Evolutionary conservation across 805 yeast species (phyloP).

Genomic region (Sporopachydermia lactativora): DNA sequence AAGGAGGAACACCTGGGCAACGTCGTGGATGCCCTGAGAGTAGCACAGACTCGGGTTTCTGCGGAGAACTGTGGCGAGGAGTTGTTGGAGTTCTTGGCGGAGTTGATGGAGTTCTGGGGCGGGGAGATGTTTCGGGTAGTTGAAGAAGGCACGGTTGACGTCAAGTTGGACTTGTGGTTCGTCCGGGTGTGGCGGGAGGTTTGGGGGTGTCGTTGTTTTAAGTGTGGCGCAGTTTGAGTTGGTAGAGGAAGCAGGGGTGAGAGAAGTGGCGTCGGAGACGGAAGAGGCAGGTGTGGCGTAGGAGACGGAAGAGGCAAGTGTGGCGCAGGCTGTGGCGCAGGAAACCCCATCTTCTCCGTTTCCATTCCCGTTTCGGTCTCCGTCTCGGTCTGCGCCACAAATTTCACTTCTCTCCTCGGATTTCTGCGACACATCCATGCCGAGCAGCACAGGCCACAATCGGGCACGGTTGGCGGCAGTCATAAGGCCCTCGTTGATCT

Average conservation of each 20-base stretch:
- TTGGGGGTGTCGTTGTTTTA: too few species aligned
- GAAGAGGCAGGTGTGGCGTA: background rate
- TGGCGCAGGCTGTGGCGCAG: constrained; percentile 12
- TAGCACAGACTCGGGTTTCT: constrained; percentile 51
- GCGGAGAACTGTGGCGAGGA: constrained; percentile 43
- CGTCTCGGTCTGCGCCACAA: too few species aligned
- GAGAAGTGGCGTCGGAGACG: constrained; percentile 13
- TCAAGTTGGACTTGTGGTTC: constrained; percentile 73
- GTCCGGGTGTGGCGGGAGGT: constrained; percentile 42
- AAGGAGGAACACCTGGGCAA: constrained; percentile 52
- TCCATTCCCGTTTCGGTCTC: too few species aligned
- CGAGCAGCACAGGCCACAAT: constrained; percentile 39
- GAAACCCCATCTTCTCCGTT: constrained; percentile 8
- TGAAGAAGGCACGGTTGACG: constrained; percentile 54
- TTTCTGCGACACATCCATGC: constrained; percentile 14
- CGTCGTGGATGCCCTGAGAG: constrained; percentile 90
- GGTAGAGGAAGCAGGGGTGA: constrained; percentile 11
- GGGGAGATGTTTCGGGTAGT: constrained; percentile 19
- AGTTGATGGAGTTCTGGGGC: constrained; percentile 21
- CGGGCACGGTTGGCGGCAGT: constrained; percentile 25
- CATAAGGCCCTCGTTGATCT: constrained; percentile 31
- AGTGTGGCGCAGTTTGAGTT: constrained; percentile 15
- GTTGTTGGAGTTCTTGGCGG: constrained; percentile 24
- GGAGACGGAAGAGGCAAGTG: constrained; percentile 14
- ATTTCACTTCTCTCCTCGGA: too few species aligned